Percentiles rank a stretch among this genome's conserved stretches.
These are phyloP conservation scores for Wolfiporia cocos DNA, from an alignment of 1,284 basidiomycete genomes.

Conservation along the genomic window DNA sequence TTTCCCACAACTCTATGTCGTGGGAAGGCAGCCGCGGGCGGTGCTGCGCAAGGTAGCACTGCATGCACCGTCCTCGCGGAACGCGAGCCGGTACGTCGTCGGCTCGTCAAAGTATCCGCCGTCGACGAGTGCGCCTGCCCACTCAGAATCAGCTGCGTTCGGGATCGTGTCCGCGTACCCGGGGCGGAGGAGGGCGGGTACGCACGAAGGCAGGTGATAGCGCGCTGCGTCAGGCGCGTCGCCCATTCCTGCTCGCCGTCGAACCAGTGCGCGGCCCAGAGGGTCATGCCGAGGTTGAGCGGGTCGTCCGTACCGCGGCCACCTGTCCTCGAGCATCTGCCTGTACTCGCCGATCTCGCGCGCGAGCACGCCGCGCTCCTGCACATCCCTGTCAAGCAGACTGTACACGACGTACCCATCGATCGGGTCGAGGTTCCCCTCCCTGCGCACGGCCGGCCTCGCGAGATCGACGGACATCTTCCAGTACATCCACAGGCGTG, in stretches of 20 bases:
- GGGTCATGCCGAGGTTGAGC: constrained; percentile 23
- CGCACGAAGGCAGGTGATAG: constrained; percentile 14
- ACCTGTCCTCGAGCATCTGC: constrained; percentile 20
- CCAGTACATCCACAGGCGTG: constrained; percentile 19
- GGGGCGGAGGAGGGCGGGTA: neutral
- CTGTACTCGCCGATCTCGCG: constrained; percentile 20
- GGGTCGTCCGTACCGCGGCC: constrained; percentile 20
- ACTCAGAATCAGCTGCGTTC: too few relatives aligned
- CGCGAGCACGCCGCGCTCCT: constrained; percentile 11
- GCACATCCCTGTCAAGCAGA: constrained; percentile 15
- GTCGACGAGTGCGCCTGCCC: constrained; percentile 11
- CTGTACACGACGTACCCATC: constrained; percentile 24
- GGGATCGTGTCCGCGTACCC: too few relatives aligned
- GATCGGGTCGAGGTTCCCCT: constrained; percentile 25
- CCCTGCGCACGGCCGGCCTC: constrained; percentile 16
- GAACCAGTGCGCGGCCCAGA: constrained; percentile 24
- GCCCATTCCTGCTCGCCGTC: constrained; percentile 21
- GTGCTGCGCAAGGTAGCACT: constrained; percentile 10
- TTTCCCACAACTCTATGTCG: constrained; percentile 14
- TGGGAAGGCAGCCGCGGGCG: constrained; percentile 5
- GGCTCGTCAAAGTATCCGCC: constrained; percentile 18
- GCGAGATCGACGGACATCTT: constrained; percentile 21
- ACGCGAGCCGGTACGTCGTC: constrained; percentile 17
- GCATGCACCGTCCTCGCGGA: constrained; percentile 23
- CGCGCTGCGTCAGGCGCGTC: constrained; percentile 12